Evolutionary conservation across 1,284 basidiomycete genomes (phyloP), one percentile per base, ranked within the genome.

Genomic region (Phlebopus sp.): DNA sequence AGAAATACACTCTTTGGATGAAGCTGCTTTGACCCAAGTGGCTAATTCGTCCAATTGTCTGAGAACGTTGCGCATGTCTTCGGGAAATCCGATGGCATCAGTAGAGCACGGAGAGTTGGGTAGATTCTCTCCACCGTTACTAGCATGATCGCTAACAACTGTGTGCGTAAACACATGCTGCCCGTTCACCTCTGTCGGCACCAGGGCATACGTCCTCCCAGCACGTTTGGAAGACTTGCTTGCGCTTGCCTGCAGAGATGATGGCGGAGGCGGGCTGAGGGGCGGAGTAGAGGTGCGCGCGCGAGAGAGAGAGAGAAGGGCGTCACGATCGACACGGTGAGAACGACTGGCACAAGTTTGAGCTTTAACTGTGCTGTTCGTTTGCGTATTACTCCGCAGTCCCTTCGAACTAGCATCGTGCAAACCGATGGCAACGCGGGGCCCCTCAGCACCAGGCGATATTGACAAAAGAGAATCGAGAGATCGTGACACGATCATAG

Each of bases 21-120:
- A 42, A 39, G 59, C 50, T 23, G 43, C 43, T 23, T 49, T 64
- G 42, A 68, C 53, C 64, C 61, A 64, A 35, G n/a, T 42, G 3
- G 62, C 62, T 40, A 64, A 31, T 34, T 64, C 59, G 32, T 67
- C 64, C 37, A 68, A 43, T 37, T 67, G 53, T 25, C 40, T 49
- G 5, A 64, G 53, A 2, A 64, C 44, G 15, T 60, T 63, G 27
- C 40, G 57, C 59, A 68, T 63, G 38, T 64, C 62, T 17, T 52
- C 50, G 30, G 57, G 61, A 36, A 67, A 51, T 18, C 42, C 29
- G 27, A 27, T 5, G 8, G 25, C 27, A 5, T 17, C 30, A n/a
- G 19, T 3, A 42, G 42, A 48, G 27, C 15, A 18, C n/a, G 32
- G 10, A 37, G 17, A 4, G 30, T n/a, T 27, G 23, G 9, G 14